A percentile compares a stretch with the other conserved stretches of the same genome.
Conservation (phyloP, 2,329 filamentous ascomycete genomes). For the Neofusicoccum laricinum region DNA sequence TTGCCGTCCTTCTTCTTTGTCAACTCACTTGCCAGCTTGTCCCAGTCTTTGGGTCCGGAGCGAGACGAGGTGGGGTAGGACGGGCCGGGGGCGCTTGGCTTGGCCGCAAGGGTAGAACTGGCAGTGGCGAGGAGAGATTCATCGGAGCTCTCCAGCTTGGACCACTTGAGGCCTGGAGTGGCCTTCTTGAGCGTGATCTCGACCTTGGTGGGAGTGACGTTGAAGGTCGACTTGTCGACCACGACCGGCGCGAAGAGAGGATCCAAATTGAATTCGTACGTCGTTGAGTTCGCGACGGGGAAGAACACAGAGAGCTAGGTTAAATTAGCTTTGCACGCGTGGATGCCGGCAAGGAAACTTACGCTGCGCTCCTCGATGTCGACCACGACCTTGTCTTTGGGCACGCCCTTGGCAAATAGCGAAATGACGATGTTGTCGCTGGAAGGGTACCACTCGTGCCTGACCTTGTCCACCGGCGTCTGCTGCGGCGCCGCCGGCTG, state of each 20-base stretch:
- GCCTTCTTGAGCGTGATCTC: conserved; percentile 73
- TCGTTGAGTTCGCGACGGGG: conserved; percentile 51
- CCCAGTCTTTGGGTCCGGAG: conserved; percentile 86
- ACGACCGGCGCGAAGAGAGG: conserved; percentile 68
- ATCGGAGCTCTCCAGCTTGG: conserved; percentile 48
- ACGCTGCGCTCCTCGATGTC: conserved; percentile 51
- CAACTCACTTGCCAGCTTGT: conserved; percentile 63
- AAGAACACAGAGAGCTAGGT: conserved; percentile 56
- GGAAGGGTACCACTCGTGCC: conserved; percentile 69
- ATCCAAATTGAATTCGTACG: conserved; percentile 61
- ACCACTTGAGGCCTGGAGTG: conserved; percentile 66
- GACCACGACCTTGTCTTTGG: conserved; percentile 54
- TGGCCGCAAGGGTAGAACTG: conserved; percentile 20
- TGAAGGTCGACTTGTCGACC: conserved; percentile 56
- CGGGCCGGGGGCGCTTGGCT: conserved; percentile 42
- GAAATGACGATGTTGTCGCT: conserved; percentile 60
- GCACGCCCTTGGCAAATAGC: conserved; percentile 63
- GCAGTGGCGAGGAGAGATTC: conserved; percentile 15
- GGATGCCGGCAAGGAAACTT: conserved; percentile 20
- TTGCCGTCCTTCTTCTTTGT: conserved; percentile 24
- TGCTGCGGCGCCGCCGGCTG: conserved; percentile 21
- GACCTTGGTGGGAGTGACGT: conserved; percentile 73
- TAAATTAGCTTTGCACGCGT: conserved; percentile 14
- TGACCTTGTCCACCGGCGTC: conserved; percentile 57
- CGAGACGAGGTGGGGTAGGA: conserved; percentile 85